phyloP scores from a whole-genome alignment of 768 basidiomycete species.

The Leccinum sublutescens region DNA sequence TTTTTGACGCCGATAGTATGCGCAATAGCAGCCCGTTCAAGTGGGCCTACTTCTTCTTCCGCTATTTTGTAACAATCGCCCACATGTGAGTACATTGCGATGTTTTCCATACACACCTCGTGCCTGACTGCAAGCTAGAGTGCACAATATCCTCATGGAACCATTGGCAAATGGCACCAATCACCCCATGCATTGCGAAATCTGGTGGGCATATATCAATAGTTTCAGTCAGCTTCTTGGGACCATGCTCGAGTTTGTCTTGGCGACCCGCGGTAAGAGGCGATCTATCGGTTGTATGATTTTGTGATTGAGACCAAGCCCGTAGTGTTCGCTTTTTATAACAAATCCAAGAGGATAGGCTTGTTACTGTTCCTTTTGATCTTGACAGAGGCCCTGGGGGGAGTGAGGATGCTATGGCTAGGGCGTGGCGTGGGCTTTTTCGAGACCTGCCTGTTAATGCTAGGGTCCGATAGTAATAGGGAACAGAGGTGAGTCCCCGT shows the following conservation, averaged over 20 bases:
- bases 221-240: conserved; percentile 7
- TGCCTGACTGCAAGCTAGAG: conserved; percentile 2
- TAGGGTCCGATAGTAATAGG: background rate
- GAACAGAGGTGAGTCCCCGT: background rate
- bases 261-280: conserved; percentile 18
- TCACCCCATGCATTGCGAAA: conserved; percentile 2
- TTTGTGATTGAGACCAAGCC: background rate
- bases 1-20: conserved; percentile 18
- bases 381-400: background rate
- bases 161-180: conserved; percentile 12
- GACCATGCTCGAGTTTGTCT: conserved; percentile 14
- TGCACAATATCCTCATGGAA: conserved; percentile 14
- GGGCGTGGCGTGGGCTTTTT: background rate
- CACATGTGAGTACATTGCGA: conserved; percentile 17
- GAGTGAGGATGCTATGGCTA: background rate
- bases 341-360: conserved; percentile 13
- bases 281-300: background rate
- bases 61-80: conserved; percentile 11
- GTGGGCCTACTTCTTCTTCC: conserved; percentile 31
- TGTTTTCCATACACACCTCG: background rate
- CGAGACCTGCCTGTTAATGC: background rate
- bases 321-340: conserved; percentile 22
- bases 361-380: conserved; percentile 8
- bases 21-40: conserved; percentile 21
- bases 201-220: conserved; percentile 12